These are phyloP conservation scores for Thelonectria blattea DNA, from an alignment of 2,329 filamentous ascomycete species.

Conservation along the genomic window DNA sequence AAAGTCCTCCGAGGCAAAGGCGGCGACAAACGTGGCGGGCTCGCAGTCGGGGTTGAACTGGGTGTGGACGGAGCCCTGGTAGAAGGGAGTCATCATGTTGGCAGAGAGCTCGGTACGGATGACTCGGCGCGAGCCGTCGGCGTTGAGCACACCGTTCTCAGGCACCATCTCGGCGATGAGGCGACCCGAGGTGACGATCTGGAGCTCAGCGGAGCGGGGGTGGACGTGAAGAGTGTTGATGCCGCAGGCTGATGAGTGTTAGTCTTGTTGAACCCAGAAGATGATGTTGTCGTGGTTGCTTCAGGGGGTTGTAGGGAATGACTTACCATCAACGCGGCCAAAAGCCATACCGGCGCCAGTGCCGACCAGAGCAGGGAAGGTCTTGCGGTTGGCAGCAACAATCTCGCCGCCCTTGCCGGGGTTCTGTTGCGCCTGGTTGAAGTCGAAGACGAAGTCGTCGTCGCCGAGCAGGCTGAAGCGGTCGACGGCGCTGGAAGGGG, in stretches of 20 bases:
- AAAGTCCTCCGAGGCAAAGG: conserved; percentile 57
- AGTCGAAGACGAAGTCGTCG: conserved; percentile 58
- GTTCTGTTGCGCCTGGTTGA: conserved; percentile 42
- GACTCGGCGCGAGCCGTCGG: conserved; percentile 47
- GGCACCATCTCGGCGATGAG: conserved; percentile 59
- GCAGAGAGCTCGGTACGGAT: conserved; percentile 49
- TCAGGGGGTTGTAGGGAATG: neutral
- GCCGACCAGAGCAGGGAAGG: conserved; percentile 62
- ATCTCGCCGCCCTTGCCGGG: conserved; percentile 52
- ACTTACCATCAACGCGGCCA: conserved; percentile 53
- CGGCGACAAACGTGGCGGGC: conserved; percentile 56
- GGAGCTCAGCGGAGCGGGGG: conserved; percentile 59
- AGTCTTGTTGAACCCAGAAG: conserved; percentile 2
- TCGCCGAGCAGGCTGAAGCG: conserved; percentile 51
- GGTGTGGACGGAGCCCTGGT: conserved; percentile 60
- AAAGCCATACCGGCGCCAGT: conserved; percentile 58
- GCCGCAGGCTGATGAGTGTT: conserved; percentile 50
- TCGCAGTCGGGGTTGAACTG: conserved; percentile 63
- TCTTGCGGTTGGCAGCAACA: conserved; percentile 59
- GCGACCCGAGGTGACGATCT: conserved; percentile 55
- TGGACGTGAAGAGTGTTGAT: conserved; percentile 65
- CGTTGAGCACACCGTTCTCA: conserved; percentile 54
- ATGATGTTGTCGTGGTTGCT: neutral
- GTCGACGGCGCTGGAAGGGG: conserved; percentile 46
- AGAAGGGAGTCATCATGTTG: conserved; percentile 60